phyloP scores from a whole-genome alignment of 495 filamentous ascomycete genomes.

The Tuber indicum region DNA sequence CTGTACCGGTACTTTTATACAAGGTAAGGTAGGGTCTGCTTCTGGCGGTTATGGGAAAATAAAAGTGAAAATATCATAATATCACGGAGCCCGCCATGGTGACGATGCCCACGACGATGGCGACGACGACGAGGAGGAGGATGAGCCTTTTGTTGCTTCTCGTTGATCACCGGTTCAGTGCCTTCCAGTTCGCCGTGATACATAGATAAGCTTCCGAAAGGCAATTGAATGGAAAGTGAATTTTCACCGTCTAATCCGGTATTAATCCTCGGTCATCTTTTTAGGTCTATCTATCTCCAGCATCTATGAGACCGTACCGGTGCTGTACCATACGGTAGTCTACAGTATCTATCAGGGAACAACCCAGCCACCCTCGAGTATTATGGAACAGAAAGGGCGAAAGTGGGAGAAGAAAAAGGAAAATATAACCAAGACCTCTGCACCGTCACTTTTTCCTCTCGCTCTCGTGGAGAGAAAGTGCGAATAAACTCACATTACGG shows the following conservation, averaged over 20 bases:
- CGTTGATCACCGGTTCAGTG: background rate
- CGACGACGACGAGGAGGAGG: background rate
- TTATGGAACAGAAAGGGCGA: background rate
- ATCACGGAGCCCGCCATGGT: background rate
- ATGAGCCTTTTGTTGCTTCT: background rate
- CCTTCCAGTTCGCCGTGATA: background rate
- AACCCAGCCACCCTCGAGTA: background rate
- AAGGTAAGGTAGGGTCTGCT: background rate
- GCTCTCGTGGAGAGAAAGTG: background rate
- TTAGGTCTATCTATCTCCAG: background rate
- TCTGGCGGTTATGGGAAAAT: background rate
- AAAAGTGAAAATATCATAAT: background rate
- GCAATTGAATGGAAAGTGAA: background rate
- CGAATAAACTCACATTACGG: background rate
- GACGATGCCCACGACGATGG: background rate
- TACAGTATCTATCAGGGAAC: background rate
- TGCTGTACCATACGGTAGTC: background rate
- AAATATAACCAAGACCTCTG: background rate
- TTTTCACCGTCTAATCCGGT: background rate
- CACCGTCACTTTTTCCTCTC: background rate
- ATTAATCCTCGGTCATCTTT: background rate
- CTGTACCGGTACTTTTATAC: background rate
- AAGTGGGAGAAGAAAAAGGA: background rate
- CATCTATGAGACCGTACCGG: background rate
- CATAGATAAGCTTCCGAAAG: conserved; percentile 1